Conservation (phyloP, 352 stramenopile species). For the Aphanomyces stellatus region DNA sequence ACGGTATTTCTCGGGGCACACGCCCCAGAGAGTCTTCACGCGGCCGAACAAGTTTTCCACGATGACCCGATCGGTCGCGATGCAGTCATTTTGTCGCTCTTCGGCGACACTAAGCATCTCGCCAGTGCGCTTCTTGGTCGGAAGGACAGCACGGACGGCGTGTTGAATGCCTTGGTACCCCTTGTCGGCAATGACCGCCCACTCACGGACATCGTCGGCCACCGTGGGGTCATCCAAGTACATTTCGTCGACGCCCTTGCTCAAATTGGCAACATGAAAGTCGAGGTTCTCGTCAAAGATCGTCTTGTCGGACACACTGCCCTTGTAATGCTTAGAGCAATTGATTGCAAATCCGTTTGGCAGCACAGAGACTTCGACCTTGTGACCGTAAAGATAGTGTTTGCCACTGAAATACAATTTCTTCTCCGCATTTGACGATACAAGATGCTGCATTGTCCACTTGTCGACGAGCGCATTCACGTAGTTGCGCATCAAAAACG, state of each 20-base stretch:
- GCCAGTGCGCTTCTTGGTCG: background rate
- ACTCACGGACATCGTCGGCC: background rate
- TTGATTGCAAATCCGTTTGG: background rate
- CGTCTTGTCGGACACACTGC: background rate
- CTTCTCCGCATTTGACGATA: too few species aligned
- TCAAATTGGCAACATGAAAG: background rate
- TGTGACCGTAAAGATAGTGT: background rate
- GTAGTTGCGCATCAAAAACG: background rate
- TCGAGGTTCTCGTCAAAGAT: background rate
- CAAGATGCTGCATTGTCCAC: background rate
- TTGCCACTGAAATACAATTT: background rate
- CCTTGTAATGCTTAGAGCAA: background rate
- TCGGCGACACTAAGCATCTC: background rate
- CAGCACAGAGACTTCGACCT: background rate
- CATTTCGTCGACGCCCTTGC: background rate
- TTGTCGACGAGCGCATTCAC: background rate
- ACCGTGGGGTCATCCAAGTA: background rate
- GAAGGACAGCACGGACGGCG: conserved; percentile 4
- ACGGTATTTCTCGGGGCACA: conserved; percentile 6
- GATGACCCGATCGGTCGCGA: conserved; percentile 14
- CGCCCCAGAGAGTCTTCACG: background rate
- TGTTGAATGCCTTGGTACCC: conserved; percentile 5
- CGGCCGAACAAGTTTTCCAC: conserved; percentile 20
- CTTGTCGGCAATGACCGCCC: conserved; percentile 17
- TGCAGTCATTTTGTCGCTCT: background rate